These are phyloP conservation scores for Solanum tarijense DNA, from an alignment of 257 asterid species.

Conservation along the genomic window DNA sequence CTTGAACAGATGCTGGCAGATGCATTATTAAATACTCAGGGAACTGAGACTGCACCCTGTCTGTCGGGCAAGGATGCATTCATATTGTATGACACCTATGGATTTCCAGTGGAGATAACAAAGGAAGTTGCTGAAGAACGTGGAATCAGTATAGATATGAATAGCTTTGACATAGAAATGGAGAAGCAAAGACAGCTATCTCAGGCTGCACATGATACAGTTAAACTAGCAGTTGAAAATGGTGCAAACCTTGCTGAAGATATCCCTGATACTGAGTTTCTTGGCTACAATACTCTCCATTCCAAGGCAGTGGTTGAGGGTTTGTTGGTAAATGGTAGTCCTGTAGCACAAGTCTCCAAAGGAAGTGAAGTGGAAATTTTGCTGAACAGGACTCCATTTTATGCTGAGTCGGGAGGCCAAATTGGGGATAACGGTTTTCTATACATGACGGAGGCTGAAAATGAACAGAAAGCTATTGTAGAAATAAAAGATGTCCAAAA, in stretches of 20 bases:
- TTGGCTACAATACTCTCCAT: slow-evolving; percentile 62
- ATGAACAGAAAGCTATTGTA: slow-evolving; percentile 39
- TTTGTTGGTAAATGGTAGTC: slow-evolving; percentile 59
- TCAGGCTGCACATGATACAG: slow-evolving; percentile 89
- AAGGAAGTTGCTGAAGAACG: slow-evolving; percentile 81
- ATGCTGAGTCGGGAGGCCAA: slow-evolving; percentile 98
- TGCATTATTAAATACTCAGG: slow-evolving; percentile 37
- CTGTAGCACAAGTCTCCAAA: slow-evolving; percentile 55
- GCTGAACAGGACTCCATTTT: slow-evolving; percentile 79
- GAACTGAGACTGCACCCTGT: slow-evolving; percentile 40
- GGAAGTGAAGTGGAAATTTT: slow-evolving; percentile 86
- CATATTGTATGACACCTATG: slow-evolving; percentile 81
- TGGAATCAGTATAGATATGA: slow-evolving; percentile 71
- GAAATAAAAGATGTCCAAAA: slow-evolving; percentile 75
- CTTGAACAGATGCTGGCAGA: slow-evolving; percentile 61
- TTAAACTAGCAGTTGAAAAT: slow-evolving; percentile 68
- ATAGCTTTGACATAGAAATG: slow-evolving; percentile 66
- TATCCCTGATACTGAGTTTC: slow-evolving; percentile 71
- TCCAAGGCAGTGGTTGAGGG: slow-evolving; percentile 71
- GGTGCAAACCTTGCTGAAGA: slow-evolving; percentile 55
- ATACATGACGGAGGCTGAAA: slow-evolving; percentile 29
- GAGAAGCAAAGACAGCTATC: slow-evolving; percentile 87
- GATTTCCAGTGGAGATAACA: slow-evolving; percentile 91
- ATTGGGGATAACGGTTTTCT: slow-evolving; percentile 80
- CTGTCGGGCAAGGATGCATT: slow-evolving; percentile 79